Evolutionary conservation across 306 rosid species (phyloP).

Genomic region (Notholithocarpus densiflorus): DNA sequence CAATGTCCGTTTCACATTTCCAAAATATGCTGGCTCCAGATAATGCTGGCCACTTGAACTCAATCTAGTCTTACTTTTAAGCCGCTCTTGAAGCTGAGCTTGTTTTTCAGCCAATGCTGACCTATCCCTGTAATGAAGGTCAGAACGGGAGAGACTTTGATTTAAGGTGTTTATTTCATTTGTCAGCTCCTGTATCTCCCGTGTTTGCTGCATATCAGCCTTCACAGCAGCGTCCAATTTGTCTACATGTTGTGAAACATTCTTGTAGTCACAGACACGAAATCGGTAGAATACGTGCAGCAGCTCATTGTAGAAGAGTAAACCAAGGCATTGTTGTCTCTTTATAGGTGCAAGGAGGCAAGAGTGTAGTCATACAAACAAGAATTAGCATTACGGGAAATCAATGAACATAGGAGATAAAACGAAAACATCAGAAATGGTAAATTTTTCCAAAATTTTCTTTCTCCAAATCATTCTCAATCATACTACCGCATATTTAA

Average conservation of each 20-base stretch:
- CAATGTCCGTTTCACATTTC: conserved; percentile 58
- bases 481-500: conserved; percentile 8
- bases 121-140: conserved; percentile 74
- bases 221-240: conserved; percentile 90
- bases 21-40: conserved; percentile 81
- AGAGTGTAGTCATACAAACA: neutral
- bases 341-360: conserved; percentile 30
- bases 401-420: neutral
- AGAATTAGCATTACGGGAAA: conserved; percentile 13
- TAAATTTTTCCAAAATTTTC: neutral
- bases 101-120: conserved; percentile 79
- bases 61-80: conserved; percentile 43
- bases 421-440: neutral
- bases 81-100: conserved; percentile 60
- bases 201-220: conserved; percentile 69
- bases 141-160: conserved; percentile 83
- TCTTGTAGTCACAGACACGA: conserved; percentile 93
- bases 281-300: conserved; percentile 84
- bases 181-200: conserved; percentile 54
- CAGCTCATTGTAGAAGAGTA: conserved; percentile 83
- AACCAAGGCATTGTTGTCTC: conserved; percentile 76
- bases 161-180: conserved; percentile 69
- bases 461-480: neutral
- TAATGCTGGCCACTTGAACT: conserved; percentile 49
- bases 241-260: conserved; percentile 83